phyloP scores from a whole-genome alignment of 2,329 filamentous ascomycete genomes.

The Colletotrichum gloeosporioides region DNA sequence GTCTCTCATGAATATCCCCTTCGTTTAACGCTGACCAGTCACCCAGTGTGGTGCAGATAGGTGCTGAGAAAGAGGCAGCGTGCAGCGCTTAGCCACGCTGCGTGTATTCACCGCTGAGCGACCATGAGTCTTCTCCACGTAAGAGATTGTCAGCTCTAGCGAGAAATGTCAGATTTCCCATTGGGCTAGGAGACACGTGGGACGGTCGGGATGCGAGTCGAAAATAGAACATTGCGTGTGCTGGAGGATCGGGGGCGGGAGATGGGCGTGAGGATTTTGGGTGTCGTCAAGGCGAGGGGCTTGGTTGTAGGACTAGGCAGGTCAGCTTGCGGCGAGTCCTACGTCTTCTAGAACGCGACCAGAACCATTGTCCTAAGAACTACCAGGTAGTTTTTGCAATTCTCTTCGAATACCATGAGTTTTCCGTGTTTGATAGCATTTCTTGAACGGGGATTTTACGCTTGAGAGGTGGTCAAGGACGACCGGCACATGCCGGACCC shows the following conservation, averaged over 20 bases:
- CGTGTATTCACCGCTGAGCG: background rate
- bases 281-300: background rate
- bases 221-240: background rate
- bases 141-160: background rate
- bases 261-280: background rate
- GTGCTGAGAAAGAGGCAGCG: background rate
- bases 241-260: background rate
- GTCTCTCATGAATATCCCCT: background rate
- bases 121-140: background rate
- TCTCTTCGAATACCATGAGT: background rate
- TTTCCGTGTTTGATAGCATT: rapidly evolving
- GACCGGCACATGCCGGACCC: slow-evolving; percentile 10
- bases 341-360: background rate
- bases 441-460: background rate
- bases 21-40: background rate
- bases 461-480: background rate
- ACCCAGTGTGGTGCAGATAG: background rate
- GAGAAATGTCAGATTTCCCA: background rate
- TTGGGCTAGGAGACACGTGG: background rate
- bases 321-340: background rate
- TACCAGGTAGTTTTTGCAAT: background rate
- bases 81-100: background rate
- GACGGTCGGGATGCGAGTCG: background rate
- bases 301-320: background rate
- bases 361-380: too few species aligned